Evolutionary conservation across 768 basidiomycete species (phyloP).

Genomic region (Gymnopilus junonius): DNA sequence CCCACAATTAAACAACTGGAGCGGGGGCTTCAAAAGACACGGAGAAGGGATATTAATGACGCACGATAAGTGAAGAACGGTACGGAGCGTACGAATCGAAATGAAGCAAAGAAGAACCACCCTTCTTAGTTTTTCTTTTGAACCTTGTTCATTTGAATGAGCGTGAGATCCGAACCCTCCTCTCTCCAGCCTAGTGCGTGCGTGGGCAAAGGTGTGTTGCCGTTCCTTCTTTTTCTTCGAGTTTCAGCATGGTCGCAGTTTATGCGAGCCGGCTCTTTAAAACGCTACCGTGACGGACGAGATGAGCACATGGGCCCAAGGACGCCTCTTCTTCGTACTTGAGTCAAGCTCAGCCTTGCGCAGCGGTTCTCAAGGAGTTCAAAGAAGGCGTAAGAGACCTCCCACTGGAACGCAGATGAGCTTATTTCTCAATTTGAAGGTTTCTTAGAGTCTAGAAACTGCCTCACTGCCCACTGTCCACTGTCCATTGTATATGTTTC

Average conservation of each 20-base stretch:
- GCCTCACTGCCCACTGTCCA: too few species aligned
- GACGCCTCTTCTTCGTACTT: background rate
- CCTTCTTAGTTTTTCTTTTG: too few species aligned
- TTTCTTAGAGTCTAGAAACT: too few species aligned
- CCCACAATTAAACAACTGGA: background rate
- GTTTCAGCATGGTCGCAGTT: slow-evolving; percentile 3
- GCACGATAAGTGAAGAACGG: background rate
- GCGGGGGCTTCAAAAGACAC: too few species aligned
- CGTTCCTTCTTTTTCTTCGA: background rate
- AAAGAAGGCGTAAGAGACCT: background rate
- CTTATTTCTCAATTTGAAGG: background rate
- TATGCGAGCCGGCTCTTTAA: slow-evolving; percentile 2
- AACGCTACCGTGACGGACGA: background rate
- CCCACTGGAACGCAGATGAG: background rate
- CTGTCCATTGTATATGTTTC: too few species aligned
- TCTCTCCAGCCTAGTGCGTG: too few species aligned
- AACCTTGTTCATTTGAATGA: background rate
- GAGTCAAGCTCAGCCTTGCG: background rate
- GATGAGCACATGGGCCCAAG: slow-evolving; percentile 1
- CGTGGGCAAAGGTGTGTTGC: slow-evolving; percentile 1
- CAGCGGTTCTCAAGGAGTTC: background rate
- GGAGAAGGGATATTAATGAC: background rate
- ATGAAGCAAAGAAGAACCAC: background rate
- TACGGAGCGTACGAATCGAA: background rate
- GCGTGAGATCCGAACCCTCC: slow-evolving; percentile 1